Evolutionary conservation across 148 eudicot genomes (phyloP).

Genomic region (Rhododendron ferrugineum): DNA sequence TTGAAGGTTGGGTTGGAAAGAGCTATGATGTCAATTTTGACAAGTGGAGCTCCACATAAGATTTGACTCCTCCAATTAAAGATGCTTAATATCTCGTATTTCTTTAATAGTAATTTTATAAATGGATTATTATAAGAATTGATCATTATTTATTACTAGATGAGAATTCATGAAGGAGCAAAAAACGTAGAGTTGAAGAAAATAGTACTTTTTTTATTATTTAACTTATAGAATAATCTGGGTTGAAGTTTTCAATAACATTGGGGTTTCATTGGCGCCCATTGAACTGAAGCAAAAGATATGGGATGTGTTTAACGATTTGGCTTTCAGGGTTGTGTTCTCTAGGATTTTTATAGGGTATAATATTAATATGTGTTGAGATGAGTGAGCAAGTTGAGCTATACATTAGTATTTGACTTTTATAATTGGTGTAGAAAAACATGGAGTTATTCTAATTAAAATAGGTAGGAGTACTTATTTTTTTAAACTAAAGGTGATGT

Average conservation of each 20-base stretch:
- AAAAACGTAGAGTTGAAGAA: neutral
- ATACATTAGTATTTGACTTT: neutral
- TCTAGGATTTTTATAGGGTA: neutral
- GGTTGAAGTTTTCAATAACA: neutral
- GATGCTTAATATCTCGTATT: too few relatives aligned
- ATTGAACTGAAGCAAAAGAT: neutral
- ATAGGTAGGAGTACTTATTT: too few relatives aligned
- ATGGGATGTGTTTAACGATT: too few relatives aligned
- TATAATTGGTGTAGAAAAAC: neutral
- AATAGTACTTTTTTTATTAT: neutral
- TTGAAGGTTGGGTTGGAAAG: neutral
- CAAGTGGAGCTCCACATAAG: neutral
- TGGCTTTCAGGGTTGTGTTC: too few relatives aligned
- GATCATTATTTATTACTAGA: too few relatives aligned
- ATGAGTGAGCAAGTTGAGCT: neutral
- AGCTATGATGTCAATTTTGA: too few relatives aligned
- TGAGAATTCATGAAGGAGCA: neutral
- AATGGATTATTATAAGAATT: neutral
- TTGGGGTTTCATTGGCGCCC: neutral
- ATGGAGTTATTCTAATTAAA: neutral
- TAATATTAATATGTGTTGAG: neutral
- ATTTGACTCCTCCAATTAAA: too few relatives aligned
- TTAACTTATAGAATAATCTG: too few relatives aligned
- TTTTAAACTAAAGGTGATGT: too few relatives aligned
- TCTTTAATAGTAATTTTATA: too few relatives aligned